These are phyloP conservation scores for Nepenthes gracilis DNA, from an alignment of 148 eudicot species.

Conservation along the genomic window DNA sequence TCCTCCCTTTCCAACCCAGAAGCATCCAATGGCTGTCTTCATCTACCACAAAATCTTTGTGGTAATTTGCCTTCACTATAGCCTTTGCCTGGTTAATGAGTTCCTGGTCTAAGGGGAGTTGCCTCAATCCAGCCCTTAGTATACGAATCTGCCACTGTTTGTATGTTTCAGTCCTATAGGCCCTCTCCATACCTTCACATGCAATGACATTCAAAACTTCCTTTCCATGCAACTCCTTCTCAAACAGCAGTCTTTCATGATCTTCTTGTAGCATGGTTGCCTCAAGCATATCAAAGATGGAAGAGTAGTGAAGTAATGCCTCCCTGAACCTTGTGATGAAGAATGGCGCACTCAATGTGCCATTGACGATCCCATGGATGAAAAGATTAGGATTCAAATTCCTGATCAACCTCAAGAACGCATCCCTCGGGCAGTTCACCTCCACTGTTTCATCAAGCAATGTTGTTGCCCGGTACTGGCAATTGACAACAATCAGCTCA, in stretches of 20 bases:
- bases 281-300: slow-evolving; percentile 34
- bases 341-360: slow-evolving; percentile 42
- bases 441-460: slow-evolving; percentile 35
- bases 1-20: slow-evolving; percentile 62
- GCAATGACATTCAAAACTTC: slow-evolving; percentile 37
- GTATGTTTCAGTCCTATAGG: slow-evolving; percentile 44
- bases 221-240: slow-evolving; percentile 29
- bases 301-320: slow-evolving; percentile 28
- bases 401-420: slow-evolving; percentile 28
- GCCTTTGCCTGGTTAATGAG: slow-evolving; percentile 23
- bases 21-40: slow-evolving; percentile 42
- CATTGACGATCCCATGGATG: slow-evolving; percentile 38
- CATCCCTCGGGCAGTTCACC: slow-evolving; percentile 37
- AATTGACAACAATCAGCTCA: slow-evolving; percentile 38
- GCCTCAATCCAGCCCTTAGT: slow-evolving; percentile 35
- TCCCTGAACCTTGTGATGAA: slow-evolving; percentile 48
- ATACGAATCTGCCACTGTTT: slow-evolving; percentile 48
- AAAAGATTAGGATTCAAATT: slow-evolving; percentile 38
- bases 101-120: slow-evolving; percentile 21
- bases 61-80: slow-evolving; percentile 29
- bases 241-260: slow-evolving; percentile 27
- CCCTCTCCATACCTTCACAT: slow-evolving; percentile 43
- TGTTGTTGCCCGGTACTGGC: slow-evolving; percentile 23
- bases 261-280: slow-evolving; percentile 25
- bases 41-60: slow-evolving; percentile 44